Conservation (phyloP, 768 basidiomycete genomes). For the Suillus cothurnatus region DNA sequence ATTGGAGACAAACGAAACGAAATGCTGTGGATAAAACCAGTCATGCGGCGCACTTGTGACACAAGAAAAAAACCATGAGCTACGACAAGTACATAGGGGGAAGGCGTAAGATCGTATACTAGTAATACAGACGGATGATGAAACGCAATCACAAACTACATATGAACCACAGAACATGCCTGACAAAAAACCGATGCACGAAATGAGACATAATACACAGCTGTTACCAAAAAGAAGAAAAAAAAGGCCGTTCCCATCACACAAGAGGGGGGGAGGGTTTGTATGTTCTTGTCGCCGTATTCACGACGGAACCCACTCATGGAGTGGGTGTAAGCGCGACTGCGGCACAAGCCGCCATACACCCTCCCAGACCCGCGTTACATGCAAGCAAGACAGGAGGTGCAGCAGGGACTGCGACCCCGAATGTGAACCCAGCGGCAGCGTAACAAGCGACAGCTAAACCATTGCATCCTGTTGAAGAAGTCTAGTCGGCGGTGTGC, state of each 20-base stretch:
- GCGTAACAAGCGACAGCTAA: slow-evolving; percentile 25
- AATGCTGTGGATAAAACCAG: not conserved
- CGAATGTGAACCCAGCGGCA: slow-evolving; percentile 27
- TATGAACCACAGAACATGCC: not conserved
- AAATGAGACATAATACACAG: not conserved
- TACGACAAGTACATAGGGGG: too few species aligned
- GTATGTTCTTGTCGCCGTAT: not conserved
- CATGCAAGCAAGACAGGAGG: slow-evolving; percentile 27
- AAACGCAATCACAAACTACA: not conserved
- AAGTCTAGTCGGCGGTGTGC: not conserved
- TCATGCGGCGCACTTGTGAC: not conserved
- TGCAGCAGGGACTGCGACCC: slow-evolving; percentile 18
- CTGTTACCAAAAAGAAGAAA: not conserved
- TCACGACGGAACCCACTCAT: slow-evolving; percentile 13
- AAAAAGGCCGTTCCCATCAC: not conserved
- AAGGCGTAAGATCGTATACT: not conserved
- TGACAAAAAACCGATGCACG: not conserved
- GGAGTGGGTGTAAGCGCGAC: slow-evolving; percentile 25
- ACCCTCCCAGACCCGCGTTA: slow-evolving; percentile 24
- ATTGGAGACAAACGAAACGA: not conserved
- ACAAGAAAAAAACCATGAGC: not conserved
- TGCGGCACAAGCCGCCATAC: slow-evolving; percentile 28
- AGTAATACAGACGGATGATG: not conserved
- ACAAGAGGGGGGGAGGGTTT: not conserved
- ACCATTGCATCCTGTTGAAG: slow-evolving; percentile 25